A percentile compares a stretch with the other conserved stretches of the same genome.
These are phyloP conservation scores for Penicillium sp. DNA, from an alignment of 2,329 filamentous ascomycete species.

Conservation along the genomic window DNA sequence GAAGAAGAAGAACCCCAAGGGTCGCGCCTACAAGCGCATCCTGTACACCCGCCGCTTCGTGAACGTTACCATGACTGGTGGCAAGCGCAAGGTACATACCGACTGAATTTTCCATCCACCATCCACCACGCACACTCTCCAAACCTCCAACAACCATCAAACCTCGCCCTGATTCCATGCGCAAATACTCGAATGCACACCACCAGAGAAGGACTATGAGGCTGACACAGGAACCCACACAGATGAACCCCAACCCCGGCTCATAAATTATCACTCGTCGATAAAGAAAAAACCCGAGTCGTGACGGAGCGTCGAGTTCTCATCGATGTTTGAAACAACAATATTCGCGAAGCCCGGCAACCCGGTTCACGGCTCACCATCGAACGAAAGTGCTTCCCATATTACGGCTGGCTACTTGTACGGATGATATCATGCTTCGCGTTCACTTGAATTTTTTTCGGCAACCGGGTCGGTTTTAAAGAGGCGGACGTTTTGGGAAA, in stretches of 20 bases:
- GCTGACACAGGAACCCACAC: slow-evolving; percentile 21
- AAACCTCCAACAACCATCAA: neutral
- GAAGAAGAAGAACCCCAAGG: slow-evolving; percentile 97
- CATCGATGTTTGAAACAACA: slow-evolving; percentile 27
- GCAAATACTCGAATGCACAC: neutral
- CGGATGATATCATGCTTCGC: slow-evolving; percentile 35
- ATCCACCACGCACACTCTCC: slow-evolving; percentile 14
- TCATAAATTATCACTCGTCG: slow-evolving; percentile 53
- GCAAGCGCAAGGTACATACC: slow-evolving; percentile 87
- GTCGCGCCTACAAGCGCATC: slow-evolving; percentile 95
- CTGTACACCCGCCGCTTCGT: slow-evolving; percentile 97
- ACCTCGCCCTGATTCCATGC: neutral
- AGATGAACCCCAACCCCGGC: slow-evolving; percentile 89
- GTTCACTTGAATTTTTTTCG: slow-evolving; percentile 32
- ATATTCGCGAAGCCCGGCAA: slow-evolving; percentile 23
- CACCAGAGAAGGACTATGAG: slow-evolving; percentile 5
- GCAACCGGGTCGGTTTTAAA: slow-evolving; percentile 28
- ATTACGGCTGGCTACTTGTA: slow-evolving; percentile 31
- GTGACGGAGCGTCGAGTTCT: slow-evolving; percentile 26
- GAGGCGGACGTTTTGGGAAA: slow-evolving; percentile 21
- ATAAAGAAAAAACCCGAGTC: slow-evolving; percentile 28
- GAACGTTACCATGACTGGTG: slow-evolving; percentile 94
- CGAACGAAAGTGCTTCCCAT: slow-evolving; percentile 30
- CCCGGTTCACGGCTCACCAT: slow-evolving; percentile 22
- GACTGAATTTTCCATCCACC: slow-evolving; percentile 18